Evolutionary conservation across 2,329 filamentous ascomycete genomes (phyloP).

Genomic region (Didymella exigua): DNA sequence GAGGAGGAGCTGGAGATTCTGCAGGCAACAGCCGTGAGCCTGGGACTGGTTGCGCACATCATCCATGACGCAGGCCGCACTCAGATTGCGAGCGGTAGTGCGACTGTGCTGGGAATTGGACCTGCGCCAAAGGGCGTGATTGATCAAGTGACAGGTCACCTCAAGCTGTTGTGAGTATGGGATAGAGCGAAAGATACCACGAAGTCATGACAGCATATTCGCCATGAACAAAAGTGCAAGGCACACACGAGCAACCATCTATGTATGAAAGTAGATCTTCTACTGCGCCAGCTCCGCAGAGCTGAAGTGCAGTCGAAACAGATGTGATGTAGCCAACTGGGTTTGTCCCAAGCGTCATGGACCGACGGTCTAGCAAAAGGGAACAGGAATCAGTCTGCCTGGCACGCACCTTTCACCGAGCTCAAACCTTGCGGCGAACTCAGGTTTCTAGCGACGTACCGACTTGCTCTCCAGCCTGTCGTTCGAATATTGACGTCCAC

Average conservation of each 20-base stretch:
- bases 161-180: constrained; percentile 73
- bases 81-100: constrained; percentile 91
- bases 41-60: constrained; percentile 86
- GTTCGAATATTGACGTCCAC: constrained; percentile 87
- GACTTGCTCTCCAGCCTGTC: constrained; percentile 90
- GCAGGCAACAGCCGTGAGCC: constrained; percentile 77
- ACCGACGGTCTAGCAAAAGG: constrained; percentile 89
- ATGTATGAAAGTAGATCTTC: neutral
- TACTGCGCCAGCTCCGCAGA: neutral
- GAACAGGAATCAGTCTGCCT: constrained; percentile 56
- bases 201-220: neutral
- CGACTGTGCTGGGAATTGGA: constrained; percentile 81
- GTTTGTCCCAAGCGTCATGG: constrained; percentile 88
- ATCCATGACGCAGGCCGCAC: constrained; percentile 96
- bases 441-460: constrained; percentile 61
- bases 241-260: neutral
- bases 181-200: neutral
- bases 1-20: constrained; percentile 79
- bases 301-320: neutral
- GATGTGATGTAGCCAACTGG: constrained; percentile 76
- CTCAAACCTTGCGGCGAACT: constrained; percentile 47
- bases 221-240: neutral
- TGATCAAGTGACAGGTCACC: constrained; percentile 80
- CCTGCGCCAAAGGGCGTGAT: constrained; percentile 83
- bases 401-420: constrained; percentile 44